Evolutionary conservation across 1,284 basidiomycete species (phyloP).

Genomic region (Pulveroboletus ridleyi): DNA sequence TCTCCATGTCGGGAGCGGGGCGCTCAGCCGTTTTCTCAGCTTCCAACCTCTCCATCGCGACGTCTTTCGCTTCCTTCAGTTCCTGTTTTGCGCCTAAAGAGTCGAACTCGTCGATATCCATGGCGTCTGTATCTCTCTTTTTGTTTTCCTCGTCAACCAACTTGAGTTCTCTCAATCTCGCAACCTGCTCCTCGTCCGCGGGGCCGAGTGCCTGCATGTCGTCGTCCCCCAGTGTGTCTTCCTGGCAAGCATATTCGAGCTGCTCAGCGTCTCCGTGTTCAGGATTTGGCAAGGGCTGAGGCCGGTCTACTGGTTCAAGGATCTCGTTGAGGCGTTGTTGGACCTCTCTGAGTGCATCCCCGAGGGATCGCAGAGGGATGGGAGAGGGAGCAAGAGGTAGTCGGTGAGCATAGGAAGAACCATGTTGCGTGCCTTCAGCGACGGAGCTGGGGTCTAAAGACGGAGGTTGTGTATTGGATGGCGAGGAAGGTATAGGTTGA

Average conservation of each 20-base stretch:
- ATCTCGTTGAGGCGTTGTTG: constrained; percentile 86
- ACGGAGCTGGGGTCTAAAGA: constrained; percentile 42
- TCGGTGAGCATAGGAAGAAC: constrained; percentile 47
- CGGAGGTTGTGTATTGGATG: constrained; percentile 25
- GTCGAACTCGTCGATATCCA: constrained; percentile 52
- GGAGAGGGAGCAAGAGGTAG: constrained; percentile 42
- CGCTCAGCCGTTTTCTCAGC: constrained; percentile 41
- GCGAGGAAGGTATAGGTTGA: constrained; percentile 11
- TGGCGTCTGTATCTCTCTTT: constrained; percentile 40
- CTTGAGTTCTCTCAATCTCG: constrained; percentile 83
- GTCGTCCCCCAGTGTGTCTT: constrained; percentile 65
- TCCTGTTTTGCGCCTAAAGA: constrained; percentile 30
- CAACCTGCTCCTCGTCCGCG: constrained; percentile 83
- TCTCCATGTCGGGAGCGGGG: constrained; percentile 48
- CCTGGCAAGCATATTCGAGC: constrained; percentile 76
- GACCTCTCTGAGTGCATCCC: constrained; percentile 89
- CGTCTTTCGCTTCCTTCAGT: constrained; percentile 33
- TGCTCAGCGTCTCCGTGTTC: constrained; percentile 46
- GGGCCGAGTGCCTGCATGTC: constrained; percentile 93
- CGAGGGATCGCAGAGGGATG: constrained; percentile 84
- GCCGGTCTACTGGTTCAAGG: constrained; percentile 53
- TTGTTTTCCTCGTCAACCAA: constrained; percentile 69
- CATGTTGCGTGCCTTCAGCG: constrained; percentile 50
- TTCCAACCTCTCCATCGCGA: constrained; percentile 36
- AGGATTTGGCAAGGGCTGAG: constrained; percentile 24